Conservation (phyloP, 1,139 yeast species). For the Kodamaea anthophila region DNA sequence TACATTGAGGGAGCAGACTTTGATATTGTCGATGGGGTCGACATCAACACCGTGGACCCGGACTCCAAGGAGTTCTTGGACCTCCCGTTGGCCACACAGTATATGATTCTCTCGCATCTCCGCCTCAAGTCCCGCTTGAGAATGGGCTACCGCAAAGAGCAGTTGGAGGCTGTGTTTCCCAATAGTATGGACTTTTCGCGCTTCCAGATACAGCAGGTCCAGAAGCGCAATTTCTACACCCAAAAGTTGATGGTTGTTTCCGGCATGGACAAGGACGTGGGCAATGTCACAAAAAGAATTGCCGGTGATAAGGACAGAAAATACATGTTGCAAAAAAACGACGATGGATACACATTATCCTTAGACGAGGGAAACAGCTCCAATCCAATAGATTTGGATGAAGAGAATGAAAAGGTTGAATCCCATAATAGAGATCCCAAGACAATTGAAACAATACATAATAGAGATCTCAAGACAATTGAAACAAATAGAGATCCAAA, state of each 20-base stretch:
- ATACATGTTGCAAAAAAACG: constrained; percentile 70
- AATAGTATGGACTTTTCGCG: constrained; percentile 83
- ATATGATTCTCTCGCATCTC: constrained; percentile 78
- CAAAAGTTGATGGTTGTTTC: constrained; percentile 80
- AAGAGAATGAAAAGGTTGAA: constrained; percentile 20
- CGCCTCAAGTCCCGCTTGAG: constrained; percentile 81
- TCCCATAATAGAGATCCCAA: not conserved
- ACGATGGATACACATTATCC: constrained; percentile 83
- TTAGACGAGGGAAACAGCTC: constrained; percentile 41
- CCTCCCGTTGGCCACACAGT: constrained; percentile 77
- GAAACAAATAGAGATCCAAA: not conserved
- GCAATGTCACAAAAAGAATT: constrained; percentile 49
- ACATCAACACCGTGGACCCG: constrained; percentile 65
- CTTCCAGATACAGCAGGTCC: constrained; percentile 90
- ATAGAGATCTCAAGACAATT: not conserved
- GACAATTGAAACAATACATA: not conserved
- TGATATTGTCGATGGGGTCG: constrained; percentile 67
- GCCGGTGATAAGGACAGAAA: constrained; percentile 79
- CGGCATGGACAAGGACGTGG: constrained; percentile 65
- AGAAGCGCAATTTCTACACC: constrained; percentile 83
- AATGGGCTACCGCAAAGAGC: constrained; percentile 91
- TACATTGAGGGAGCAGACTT: constrained; percentile 37
- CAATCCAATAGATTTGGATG: constrained; percentile 43
- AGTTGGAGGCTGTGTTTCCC: constrained; percentile 74
- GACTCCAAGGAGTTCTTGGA: constrained; percentile 57